Percentiles rank a stretch among this genome's conserved stretches.
Conservation (phyloP, 2,329 filamentous ascomycete genomes). For the Capronia americana region DNA sequence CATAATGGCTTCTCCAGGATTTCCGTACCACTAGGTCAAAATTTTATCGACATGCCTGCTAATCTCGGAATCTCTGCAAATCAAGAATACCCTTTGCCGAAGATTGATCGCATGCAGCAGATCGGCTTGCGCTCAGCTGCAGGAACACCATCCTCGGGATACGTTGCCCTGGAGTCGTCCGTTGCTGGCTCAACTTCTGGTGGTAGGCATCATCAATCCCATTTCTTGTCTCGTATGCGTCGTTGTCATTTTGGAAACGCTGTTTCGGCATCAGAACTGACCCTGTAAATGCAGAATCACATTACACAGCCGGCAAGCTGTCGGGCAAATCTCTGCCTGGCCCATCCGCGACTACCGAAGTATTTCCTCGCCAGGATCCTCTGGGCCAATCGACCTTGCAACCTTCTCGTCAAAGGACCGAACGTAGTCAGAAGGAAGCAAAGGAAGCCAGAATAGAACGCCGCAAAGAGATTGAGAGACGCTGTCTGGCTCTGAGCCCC, state of each 20-base stretch:
- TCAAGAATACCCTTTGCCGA: neutral
- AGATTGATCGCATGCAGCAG: conserved; percentile 8
- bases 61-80: neutral
- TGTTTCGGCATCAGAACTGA: conserved; percentile 6
- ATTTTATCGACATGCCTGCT: neutral
- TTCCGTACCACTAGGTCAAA: neutral
- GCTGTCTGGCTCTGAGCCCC: conserved; percentile 70
- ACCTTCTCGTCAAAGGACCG: conserved; percentile 20
- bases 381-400: neutral
- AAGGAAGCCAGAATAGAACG: conserved; percentile 54
- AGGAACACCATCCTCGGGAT: conserved; percentile 26
- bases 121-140: conserved; percentile 27
- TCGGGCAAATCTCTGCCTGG: neutral
- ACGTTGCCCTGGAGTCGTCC: neutral
- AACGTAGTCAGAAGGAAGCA: conserved; percentile 29
- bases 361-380: neutral
- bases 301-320: neutral
- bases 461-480: conserved; percentile 73
- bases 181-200: conserved; percentile 3
- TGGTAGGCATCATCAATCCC: conserved; percentile 6
- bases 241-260: neutral
- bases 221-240: neutral
- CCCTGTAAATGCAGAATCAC: neutral
- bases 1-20: conserved; percentile 44
- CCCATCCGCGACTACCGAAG: neutral